A percentile compares a stretch with the other conserved stretches of the same genome.
phyloP scores from a whole-genome alignment of 1,139 yeast genomes.

The Yamadazyma oceani region DNA sequence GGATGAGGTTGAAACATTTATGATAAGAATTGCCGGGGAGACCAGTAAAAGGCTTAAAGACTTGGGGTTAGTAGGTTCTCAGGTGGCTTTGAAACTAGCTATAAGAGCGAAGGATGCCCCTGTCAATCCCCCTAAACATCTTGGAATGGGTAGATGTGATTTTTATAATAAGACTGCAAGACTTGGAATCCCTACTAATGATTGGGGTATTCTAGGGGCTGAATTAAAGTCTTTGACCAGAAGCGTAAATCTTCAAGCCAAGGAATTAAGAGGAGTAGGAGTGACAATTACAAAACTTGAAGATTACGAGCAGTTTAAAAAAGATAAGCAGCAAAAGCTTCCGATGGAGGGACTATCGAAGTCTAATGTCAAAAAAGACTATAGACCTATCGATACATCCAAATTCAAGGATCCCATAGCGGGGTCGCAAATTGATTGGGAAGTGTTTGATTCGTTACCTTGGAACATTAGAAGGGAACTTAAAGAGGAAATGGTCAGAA shows the following conservation, averaged over 20 bases:
- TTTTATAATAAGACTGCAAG: constrained; percentile 57
- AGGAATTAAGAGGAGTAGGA: constrained; percentile 77
- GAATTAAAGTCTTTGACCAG: constrained; percentile 61
- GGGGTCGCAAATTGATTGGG: constrained; percentile 44
- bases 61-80: constrained; percentile 53
- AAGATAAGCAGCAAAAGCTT: constrained; percentile 41
- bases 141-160: constrained; percentile 86
- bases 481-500: constrained; percentile 39
- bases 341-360: constrained; percentile 26
- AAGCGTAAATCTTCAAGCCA: constrained; percentile 57
- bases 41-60: constrained; percentile 51
- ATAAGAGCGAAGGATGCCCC: constrained; percentile 67
- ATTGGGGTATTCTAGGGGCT: constrained; percentile 58
- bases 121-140: constrained; percentile 66
- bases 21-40: constrained; percentile 60
- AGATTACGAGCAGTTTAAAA: constrained; percentile 31
- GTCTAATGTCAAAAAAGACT: constrained; percentile 1
- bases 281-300: constrained; percentile 61
- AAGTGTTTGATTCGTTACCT: constrained; percentile 56
- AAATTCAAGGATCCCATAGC: constrained; percentile 15
- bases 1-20: constrained; percentile 62
- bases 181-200: constrained; percentile 66
- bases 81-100: constrained; percentile 64
- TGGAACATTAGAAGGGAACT: constrained; percentile 51
- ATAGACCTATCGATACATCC: constrained; percentile 8